A percentile compares a stretch with the other conserved stretches of the same genome.
Evolutionary conservation across 495 filamentous ascomycete genomes (phyloP).

Genomic region (Neurospora sp.): DNA sequence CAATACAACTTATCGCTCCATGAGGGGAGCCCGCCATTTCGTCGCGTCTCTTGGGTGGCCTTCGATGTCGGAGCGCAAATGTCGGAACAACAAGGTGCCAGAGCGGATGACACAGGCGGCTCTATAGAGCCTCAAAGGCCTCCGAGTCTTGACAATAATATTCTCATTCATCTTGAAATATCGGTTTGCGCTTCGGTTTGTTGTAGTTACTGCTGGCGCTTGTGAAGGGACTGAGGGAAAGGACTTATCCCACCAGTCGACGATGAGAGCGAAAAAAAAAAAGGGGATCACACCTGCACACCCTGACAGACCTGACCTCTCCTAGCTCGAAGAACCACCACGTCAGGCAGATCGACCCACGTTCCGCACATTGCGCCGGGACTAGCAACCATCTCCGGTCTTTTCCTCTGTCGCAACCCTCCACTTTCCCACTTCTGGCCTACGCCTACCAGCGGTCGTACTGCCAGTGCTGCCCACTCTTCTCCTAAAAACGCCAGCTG

Average conservation of each 20-base stretch:
- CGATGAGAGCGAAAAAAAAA: conserved; percentile 10
- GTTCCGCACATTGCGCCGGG: conserved; percentile 22
- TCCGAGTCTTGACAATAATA: background rate
- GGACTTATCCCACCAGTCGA: conserved; percentile 3
- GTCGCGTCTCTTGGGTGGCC: background rate
- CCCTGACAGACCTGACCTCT: background rate
- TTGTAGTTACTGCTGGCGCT: background rate
- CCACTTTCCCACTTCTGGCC: conserved; percentile 13
- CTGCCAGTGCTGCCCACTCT: background rate
- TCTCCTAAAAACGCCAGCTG: conserved; percentile 1
- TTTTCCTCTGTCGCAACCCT: conserved; percentile 23
- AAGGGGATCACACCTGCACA: conserved; percentile 13
- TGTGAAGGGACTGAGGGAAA: background rate
- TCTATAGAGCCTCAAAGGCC: background rate
- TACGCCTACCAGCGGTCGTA: background rate
- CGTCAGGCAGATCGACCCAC: conserved; percentile 27
- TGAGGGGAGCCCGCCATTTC: background rate
- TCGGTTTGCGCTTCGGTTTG: background rate
- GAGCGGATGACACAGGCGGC: background rate
- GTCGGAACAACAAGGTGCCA: background rate
- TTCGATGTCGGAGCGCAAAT: background rate
- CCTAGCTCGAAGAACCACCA: background rate
- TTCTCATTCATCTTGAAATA: background rate
- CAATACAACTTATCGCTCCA: background rate
- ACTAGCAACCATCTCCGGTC: conserved; percentile 24